Base-by-base conservation (phyloP, 768 basidiomycete genomes). In the Kwoniella sp. region DNA sequence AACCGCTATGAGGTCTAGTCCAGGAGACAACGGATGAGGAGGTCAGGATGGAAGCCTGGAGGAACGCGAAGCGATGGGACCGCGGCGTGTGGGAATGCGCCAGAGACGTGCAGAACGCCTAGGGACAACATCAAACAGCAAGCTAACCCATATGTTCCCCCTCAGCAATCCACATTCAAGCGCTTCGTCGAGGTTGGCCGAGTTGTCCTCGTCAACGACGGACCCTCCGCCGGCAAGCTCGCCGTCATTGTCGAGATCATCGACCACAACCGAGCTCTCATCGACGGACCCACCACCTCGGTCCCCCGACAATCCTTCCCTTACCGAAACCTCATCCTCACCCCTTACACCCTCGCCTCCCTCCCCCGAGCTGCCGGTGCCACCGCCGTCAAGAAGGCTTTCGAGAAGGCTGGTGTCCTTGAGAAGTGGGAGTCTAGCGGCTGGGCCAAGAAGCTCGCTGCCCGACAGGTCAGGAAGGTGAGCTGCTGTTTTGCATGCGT, bases 131-230 rank as follows among this genome's bases (percentile, higher is more conserved):
- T 20, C 27, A 34, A 11, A 22, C 5, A 15, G 23, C 25, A 42
- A 22, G 23, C 15, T 14, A 11, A 42, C 12, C 23, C 12, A 46
- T 47, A n/a, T 17, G 2, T 28, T 43, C 17, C 43, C 50, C 60
- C 43, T 46, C 44, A 54, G 36, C 63, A 65, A 50, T 62, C 67
- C 59, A 69, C 61, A 46, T 98, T 96, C 82, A 85, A 86, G 78
- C 88, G 89, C 59, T 96, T 93, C 78, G 92, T 96, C 73, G 88
- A 99, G 83, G 90, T 96, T 75, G 93, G 93, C 73, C 88, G 93
- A 73, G 88, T 96, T 58, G 89, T 96, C 75, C 89, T 98, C 78
- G 81, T 98, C 79, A 88, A 87, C 76, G 76, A 84, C 53, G 93
- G 93, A 50, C 88, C 89, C 51, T 82, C 78, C 53, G 79, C 83